phyloP scores from a whole-genome alignment of 495 filamentous ascomycete genomes.

The Clavariopsis aquatica region DNA sequence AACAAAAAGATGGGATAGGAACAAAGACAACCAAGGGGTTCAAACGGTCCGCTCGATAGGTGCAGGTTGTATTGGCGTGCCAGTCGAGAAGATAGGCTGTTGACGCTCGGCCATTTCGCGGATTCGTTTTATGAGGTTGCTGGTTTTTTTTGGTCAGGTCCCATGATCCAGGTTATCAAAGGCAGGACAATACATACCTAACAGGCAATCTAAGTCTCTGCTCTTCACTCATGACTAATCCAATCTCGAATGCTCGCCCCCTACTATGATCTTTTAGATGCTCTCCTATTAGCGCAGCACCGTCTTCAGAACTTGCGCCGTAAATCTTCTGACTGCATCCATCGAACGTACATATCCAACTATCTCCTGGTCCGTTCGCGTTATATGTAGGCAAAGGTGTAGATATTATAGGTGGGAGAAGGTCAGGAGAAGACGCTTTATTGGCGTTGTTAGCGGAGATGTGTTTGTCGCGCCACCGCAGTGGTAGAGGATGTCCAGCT shows the following conservation, averaged over 20 bases:
- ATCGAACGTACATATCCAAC: constrained; percentile 70
- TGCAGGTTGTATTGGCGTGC: not conserved
- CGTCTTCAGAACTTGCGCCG: constrained; percentile 57
- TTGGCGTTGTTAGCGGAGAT: constrained; percentile 16
- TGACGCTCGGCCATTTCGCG: constrained; percentile 38
- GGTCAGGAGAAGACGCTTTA: constrained; percentile 11
- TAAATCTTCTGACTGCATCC: constrained; percentile 66
- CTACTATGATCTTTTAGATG: constrained; percentile 70
- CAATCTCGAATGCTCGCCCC: constrained; percentile 57
- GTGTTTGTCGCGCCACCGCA: constrained; percentile 39
- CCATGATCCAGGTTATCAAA: not conserved
- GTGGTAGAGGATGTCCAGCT: constrained; percentile 39
- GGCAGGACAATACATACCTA: constrained; percentile 49
- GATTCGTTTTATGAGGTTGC: constrained; percentile 43
- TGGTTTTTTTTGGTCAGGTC: not conserved
- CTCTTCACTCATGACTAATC: constrained; percentile 57
- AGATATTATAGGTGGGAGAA: constrained; percentile 43
- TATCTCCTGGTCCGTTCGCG: constrained; percentile 59
- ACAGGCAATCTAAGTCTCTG: constrained; percentile 57
- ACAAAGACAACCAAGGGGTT: too few relatives aligned
- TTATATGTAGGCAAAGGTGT: constrained; percentile 51
- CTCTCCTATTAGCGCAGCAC: constrained; percentile 60
- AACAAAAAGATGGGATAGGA: too few relatives aligned
- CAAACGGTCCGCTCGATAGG: constrained; percentile 1
- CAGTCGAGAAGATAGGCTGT: constrained; percentile 15